Conservation (phyloP, 208 protist species). For the Acanthamoeba culbertsoni region DNA sequence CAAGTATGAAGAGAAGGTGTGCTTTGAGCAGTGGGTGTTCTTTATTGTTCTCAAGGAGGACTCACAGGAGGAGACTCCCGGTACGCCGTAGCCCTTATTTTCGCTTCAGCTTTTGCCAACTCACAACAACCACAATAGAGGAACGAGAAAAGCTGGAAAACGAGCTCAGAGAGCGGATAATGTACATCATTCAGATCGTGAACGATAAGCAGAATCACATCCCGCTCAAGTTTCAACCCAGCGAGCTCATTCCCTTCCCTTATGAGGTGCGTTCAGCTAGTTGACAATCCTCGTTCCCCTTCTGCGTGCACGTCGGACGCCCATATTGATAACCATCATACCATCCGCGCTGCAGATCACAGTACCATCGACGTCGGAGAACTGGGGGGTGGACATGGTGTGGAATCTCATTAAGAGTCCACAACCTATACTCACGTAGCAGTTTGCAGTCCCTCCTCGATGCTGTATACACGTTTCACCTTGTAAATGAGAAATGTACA, state of each 20-base stretch:
- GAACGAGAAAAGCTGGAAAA: not conserved
- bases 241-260: slow-evolving; percentile 35
- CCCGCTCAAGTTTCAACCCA: not conserved
- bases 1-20: slow-evolving; percentile 14
- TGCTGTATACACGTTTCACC: not conserved
- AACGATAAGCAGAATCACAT: slow-evolving; percentile 57
- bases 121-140: not conserved
- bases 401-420: slow-evolving; percentile 33
- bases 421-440: not conserved
- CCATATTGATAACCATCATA: not conserved
- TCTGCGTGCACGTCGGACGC: not conserved
- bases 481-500: too few species aligned
- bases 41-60: not conserved
- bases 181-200: slow-evolving; percentile 24
- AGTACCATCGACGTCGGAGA: slow-evolving; percentile 15
- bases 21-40: slow-evolving; percentile 50
- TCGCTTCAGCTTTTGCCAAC: not conserved
- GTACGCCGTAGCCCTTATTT: not conserved
- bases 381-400: slow-evolving; percentile 32
- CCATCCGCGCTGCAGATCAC: not conserved
- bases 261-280: not conserved
- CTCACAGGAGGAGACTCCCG: not conserved
- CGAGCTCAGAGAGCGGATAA: not conserved
- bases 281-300: not conserved
- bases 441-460: not conserved